Evolutionary conservation across 768 basidiomycete species (phyloP).

Genomic region (Tylopilus sp.): DNA sequence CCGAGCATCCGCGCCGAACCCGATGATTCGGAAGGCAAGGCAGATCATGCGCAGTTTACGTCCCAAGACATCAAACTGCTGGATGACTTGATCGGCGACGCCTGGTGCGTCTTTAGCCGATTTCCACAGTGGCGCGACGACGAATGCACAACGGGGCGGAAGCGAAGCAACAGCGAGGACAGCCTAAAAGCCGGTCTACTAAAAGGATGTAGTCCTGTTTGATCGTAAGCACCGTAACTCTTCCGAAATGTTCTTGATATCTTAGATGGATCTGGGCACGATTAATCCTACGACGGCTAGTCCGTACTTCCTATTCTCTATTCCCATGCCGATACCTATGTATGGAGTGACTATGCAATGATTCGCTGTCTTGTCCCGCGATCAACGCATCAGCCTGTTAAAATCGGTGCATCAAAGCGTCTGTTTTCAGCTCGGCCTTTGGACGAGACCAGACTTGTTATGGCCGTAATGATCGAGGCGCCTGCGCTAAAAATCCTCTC

Average conservation of each 20-base stretch:
- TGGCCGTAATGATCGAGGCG: no score
- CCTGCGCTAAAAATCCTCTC: no score
- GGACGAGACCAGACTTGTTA: no score
- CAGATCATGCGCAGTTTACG: conserved; percentile 8
- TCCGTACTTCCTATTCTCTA: neutral
- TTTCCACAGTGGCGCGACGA: conserved; percentile 11
- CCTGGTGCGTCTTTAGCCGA: conserved; percentile 21
- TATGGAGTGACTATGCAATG: neutral
- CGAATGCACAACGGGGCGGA: neutral
- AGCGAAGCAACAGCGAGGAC: neutral
- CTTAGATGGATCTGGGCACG: neutral
- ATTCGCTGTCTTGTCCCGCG: neutral
- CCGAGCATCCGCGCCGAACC: conserved; percentile 13
- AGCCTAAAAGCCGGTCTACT: neutral
- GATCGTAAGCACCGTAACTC: neutral
- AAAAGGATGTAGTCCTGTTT: neutral
- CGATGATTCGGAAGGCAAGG: conserved; percentile 5
- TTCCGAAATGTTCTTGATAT: neutral
- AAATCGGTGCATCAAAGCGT: neutral
- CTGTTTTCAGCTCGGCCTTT: no score
- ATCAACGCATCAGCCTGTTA: neutral
- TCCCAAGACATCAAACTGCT: conserved; percentile 9
- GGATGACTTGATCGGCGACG: conserved; percentile 16
- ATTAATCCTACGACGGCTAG: neutral
- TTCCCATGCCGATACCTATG: neutral